Evolutionary conservation across 768 basidiomycete species (phyloP), one percentile per base, ranked within the genome.

Genomic region (Tylopilus sp.): DNA sequence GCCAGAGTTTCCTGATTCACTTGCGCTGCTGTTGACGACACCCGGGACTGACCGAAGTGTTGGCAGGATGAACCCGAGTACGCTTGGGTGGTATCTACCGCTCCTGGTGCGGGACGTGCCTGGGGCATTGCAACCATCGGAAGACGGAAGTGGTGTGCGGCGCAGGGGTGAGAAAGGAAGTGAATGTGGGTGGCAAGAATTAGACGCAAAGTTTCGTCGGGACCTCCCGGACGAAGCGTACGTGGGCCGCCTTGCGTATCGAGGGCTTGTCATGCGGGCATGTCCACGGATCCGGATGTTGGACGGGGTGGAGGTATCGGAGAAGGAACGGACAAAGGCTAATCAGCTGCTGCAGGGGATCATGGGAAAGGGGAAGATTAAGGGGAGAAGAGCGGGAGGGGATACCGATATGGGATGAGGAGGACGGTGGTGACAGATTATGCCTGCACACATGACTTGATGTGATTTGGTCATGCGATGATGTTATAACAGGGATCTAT

Each of bases 51-150:
- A 66, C 62, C 64, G 58, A 63, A 2, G 23, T 6, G 47, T 48
- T 52, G 51, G 42, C 59, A 81, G 86, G 70, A 97, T 98, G 93
- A 99, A 99, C 65, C 95, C 97, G 48, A 92, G 89, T 59, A 98
- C 95, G 18, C 83, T 98, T 11, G 91, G 91, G 6, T 95, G 92
- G 88, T 98, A 99, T 69, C 77, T 97, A 30, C 93, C 97, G 21
- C 71, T 98, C 48, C 77, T 94, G 46, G 82, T 89, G 51, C 75
- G 79, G 58, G 83, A 85, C 60, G 73, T 80, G 47, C 81, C 81
- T 59, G 85, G 82, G 10, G 86, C 81, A 51, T 66, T 85, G 60
- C 82, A 85, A 61, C 82, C 85, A 28, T 81, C 80, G 20, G 81
- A 80, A 54, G 53, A 63, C 57, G 61, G 60, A 22, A 45, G 40